Conservation (phyloP, 768 basidiomycete species). For the Ramaria sp. region DNA sequence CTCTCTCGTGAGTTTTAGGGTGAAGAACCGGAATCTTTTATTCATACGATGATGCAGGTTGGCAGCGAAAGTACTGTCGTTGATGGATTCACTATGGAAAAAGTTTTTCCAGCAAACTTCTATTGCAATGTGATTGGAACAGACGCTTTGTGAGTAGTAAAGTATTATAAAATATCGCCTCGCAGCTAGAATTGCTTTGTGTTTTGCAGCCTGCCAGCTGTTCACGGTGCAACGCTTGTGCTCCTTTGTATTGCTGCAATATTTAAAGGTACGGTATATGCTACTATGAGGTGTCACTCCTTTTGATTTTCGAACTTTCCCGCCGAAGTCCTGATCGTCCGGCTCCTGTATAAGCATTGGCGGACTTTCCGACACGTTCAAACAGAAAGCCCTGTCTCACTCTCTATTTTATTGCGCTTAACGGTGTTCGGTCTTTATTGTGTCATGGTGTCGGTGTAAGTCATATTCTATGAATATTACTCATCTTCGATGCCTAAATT, state of each 20-base stretch:
- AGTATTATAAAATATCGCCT: too few species aligned
- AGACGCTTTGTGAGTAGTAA: too few species aligned
- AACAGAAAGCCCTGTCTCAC: not conserved
- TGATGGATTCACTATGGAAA: too few species aligned
- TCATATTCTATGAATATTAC: not conserved
- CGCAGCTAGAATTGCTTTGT: too few species aligned
- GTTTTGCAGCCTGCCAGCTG: not conserved
- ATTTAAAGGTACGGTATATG: not conserved
- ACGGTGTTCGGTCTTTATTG: not conserved
- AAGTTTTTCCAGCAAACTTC: too few species aligned
- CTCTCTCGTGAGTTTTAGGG: too few species aligned
- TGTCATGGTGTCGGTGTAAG: not conserved
- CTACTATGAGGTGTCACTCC: not conserved
- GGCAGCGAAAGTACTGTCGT: too few species aligned
- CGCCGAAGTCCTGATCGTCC: not conserved
- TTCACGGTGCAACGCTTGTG: not conserved
- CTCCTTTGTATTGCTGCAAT: not conserved
- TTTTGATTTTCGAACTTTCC: not conserved
- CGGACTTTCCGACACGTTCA: not conserved
- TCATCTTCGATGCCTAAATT: not conserved
- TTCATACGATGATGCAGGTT: too few species aligned
- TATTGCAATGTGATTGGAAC: too few species aligned
- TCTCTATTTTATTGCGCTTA: not conserved
- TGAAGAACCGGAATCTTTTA: too few species aligned
- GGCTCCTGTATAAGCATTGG: not conserved